phyloP scores from a whole-genome alignment of 2,329 filamentous ascomycete genomes.

The Sporothrix schenckii region DNA sequence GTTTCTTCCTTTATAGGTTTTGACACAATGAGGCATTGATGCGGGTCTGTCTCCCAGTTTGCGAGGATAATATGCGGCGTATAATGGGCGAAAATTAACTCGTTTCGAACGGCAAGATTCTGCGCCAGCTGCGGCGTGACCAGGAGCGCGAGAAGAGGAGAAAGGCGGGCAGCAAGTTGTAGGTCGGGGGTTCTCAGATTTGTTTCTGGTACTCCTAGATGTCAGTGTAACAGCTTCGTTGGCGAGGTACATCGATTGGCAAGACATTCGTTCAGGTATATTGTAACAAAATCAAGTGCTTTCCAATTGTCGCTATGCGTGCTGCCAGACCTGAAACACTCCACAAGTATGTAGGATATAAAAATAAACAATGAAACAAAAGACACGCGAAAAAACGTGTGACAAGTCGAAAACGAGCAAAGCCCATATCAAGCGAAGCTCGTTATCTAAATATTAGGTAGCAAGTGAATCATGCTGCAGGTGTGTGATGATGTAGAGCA shows the following conservation, averaged over 20 bases:
- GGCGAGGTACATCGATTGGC: too few relatives aligned
- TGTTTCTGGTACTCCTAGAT: too few relatives aligned
- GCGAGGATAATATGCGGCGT: too few relatives aligned
- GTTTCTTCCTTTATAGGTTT: too few relatives aligned
- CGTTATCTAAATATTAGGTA: background rate
- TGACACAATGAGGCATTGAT: too few relatives aligned
- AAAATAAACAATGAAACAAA: constrained; percentile 2
- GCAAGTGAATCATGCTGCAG: background rate
- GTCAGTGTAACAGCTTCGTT: too few relatives aligned
- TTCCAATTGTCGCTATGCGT: constrained; percentile 18
- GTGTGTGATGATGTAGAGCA: too few relatives aligned
- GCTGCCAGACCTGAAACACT: background rate
- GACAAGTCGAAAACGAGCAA: background rate
- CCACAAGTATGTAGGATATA: background rate
- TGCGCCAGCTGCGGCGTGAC: constrained; percentile 70
- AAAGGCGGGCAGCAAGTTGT: constrained; percentile 27
- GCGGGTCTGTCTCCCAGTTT: too few relatives aligned
- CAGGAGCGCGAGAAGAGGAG: constrained; percentile 53
- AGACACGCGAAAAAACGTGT: background rate
- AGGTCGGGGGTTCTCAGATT: background rate
- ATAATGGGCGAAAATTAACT: too few relatives aligned
- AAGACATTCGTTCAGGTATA: too few relatives aligned
- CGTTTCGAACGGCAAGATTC: constrained; percentile 68
- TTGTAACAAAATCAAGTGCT: background rate
- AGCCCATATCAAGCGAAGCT: background rate